phyloP scores from a whole-genome alignment of 768 basidiomycete genomes.

The Leccinum fibrillosum region DNA sequence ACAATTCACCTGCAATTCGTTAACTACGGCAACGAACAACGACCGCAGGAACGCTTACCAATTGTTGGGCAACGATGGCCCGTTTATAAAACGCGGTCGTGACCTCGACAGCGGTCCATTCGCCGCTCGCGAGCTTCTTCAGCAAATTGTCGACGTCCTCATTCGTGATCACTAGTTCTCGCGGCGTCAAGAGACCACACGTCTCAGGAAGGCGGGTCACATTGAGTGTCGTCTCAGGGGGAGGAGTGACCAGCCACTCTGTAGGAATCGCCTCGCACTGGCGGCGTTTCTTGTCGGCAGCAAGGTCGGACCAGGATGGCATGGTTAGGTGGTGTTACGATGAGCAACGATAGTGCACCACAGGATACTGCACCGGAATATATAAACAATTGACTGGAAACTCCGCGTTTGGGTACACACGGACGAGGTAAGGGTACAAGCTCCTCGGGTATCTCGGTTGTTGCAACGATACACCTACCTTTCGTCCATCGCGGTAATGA shows the following conservation, averaged over 20 bases:
- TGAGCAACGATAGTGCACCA: not conserved
- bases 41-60: conserved; percentile 40
- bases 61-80: conserved; percentile 75
- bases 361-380: conserved; percentile 2
- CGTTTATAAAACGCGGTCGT: conserved; percentile 74
- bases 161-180: conserved; percentile 61
- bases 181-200: conserved; percentile 53
- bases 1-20: conserved; percentile 60
- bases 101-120: conserved; percentile 65
- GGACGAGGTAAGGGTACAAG: conserved; percentile 4
- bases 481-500: not conserved
- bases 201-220: conserved; percentile 53
- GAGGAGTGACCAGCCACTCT: conserved; percentile 56
- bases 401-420: not conserved
- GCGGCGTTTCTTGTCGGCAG: conserved; percentile 48
- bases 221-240: conserved; percentile 45
- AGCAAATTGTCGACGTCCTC: conserved; percentile 45
- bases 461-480: conserved; percentile 74
- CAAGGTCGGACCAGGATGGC: conserved; percentile 49
- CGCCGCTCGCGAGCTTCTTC: conserved; percentile 46
- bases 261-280: conserved; percentile 59
- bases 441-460: conserved; percentile 31
- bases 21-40: not conserved
- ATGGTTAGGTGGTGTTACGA: conserved; percentile 2
- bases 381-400: conserved; percentile 5